phyloP scores from a whole-genome alignment of 495 filamentous ascomycete genomes.

The Tetracladium marchalianum region DNA sequence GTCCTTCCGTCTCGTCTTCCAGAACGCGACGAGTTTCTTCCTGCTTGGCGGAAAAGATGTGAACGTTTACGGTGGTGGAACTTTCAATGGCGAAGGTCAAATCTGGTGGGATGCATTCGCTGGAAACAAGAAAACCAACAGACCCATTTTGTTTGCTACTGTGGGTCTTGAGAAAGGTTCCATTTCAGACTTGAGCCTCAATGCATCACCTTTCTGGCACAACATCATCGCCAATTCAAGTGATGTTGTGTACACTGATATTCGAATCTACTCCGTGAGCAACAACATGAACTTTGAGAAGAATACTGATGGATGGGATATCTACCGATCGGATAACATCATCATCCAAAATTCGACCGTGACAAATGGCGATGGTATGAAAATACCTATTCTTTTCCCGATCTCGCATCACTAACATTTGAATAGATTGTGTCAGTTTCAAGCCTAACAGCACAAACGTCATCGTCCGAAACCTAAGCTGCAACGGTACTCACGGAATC shows the following conservation, averaged over 20 bases:
- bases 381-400: too few species aligned
- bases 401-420: too few species aligned
- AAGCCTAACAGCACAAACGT: constrained; percentile 67
- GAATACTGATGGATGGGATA: constrained; percentile 62
- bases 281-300: constrained; percentile 42
- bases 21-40: constrained; percentile 58
- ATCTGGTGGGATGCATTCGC: constrained; percentile 56
- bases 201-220: constrained; percentile 54
- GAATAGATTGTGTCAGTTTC: constrained; percentile 54
- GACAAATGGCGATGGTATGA: constrained; percentile 51
- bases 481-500: constrained; percentile 61
- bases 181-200: constrained; percentile 47
- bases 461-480: constrained; percentile 54
- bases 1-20: constrained; percentile 47
- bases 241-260: constrained; percentile 52
- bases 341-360: constrained; percentile 59
- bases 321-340: constrained; percentile 48
- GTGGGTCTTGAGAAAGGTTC: constrained; percentile 48
- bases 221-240: constrained; percentile 56
- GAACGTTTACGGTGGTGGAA: constrained; percentile 52
- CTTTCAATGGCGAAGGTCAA: constrained; percentile 53
- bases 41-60: constrained; percentile 55
- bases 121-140: constrained; percentile 37
- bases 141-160: constrained; percentile 48
- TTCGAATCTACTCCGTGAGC: constrained; percentile 46